Evolutionary conservation across 78 protist species (phyloP).

Genomic region (Goniomonas avonlea): DNA sequence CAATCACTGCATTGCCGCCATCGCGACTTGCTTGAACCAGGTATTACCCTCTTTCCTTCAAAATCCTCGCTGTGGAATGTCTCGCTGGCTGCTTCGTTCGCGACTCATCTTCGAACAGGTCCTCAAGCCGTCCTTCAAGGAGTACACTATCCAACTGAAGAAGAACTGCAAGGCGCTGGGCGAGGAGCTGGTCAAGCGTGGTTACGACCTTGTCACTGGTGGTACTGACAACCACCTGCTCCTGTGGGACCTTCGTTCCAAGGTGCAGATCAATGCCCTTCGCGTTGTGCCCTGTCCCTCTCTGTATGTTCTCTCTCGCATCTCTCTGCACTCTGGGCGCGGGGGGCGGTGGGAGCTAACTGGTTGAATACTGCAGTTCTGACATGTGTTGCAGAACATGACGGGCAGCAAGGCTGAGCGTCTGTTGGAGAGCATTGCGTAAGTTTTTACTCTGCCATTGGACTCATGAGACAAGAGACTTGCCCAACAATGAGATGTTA

Average conservation of each 20-base stretch:
- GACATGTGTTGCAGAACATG: conserved; percentile 26
- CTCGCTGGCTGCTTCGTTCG: not conserved
- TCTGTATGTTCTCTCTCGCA: no score
- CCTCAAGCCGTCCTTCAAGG: conserved; percentile 72
- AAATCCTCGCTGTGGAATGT: conserved; percentile 20
- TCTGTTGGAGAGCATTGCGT: no score
- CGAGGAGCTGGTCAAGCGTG: conserved; percentile 52
- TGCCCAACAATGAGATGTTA: no score
- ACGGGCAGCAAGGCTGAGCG: conserved; percentile 88
- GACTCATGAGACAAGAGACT: no score
- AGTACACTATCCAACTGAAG: conserved; percentile 66
- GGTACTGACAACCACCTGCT: conserved; percentile 97
- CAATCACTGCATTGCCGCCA: conserved; percentile 92
- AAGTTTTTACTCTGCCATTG: no score
- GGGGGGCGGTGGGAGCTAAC: no score
- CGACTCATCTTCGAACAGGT: not conserved
- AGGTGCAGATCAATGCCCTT: no score
- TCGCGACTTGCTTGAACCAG: conserved; percentile 84
- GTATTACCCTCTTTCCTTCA: no score
- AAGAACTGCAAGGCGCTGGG: conserved; percentile 78
- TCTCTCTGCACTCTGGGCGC: no score
- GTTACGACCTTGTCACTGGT: conserved; percentile 81
- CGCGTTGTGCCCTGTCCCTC: no score
- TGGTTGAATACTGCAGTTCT: no score
- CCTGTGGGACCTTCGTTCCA: conserved; percentile 86